Evolutionary conservation across 31 red algal genomes (phyloP), one percentile per base, ranked within the genome.

Genomic region (Bonnemaisonia californica): DNA sequence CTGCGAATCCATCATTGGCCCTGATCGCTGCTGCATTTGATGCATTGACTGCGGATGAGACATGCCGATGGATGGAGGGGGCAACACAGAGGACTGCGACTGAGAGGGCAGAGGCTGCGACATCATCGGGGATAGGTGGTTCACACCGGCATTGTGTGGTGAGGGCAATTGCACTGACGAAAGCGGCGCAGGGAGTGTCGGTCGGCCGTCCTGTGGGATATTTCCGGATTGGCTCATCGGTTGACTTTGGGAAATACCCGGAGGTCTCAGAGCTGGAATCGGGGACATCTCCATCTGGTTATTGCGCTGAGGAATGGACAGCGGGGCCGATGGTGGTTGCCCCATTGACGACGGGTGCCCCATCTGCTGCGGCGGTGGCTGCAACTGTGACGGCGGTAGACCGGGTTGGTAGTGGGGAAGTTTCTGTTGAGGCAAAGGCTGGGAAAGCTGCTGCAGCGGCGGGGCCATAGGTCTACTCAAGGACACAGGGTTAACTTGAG

Each of bases 211-310:
- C 23, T 66, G 82, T 45, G 59, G 34, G 33, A 76, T 68, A 39
- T 4, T 35, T 36, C 47, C 61, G 24, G 51, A 27, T 57, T 56
- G 38, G 2, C 38, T 57, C 61, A 61, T 18, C 27, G 48, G 39
- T 45, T 30, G 47, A 21, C 48, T 38, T 36, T 77, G 74, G 28
- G 71, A n/a, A 5, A 77, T 55, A 19, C 34, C 45, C 21, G 67
- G 82, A 24, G 69, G 70, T 24, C 71, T 51, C 5, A 86, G 45
- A 41, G 82, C 28, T 18, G 82, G 71, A 48, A 86, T 86, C 3
- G 70, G 71, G 22, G 71, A 68, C 41, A 86, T 56, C n/a, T 86
- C 82, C 41, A 69, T 30, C 3, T 73, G 58, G 33, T 22, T 59
- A 36, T 11, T 21, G 19, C 71, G 82, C 30, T 76, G 69, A 12